Evolutionary conservation across 2,329 filamentous ascomycete genomes (phyloP).

Genomic region (Beauveria sp.): DNA sequence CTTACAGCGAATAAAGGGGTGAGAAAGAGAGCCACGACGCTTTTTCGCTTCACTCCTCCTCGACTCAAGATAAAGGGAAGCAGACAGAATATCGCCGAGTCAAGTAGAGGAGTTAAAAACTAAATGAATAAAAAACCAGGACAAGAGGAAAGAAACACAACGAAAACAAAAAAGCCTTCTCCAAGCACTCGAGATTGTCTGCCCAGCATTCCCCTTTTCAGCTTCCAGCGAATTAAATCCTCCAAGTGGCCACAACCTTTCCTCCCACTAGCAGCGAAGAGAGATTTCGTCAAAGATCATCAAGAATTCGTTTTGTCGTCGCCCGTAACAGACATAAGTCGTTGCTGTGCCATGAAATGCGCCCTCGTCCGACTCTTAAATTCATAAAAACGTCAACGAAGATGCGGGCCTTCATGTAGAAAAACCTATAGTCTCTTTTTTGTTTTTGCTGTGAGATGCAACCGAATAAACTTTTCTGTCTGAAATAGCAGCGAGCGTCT

Average conservation of each 20-base stretch:
- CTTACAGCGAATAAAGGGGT: too few relatives aligned
- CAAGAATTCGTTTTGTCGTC: not conserved
- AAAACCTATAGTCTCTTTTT: conserved; percentile 7
- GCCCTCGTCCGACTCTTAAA: not conserved
- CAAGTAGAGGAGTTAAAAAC: not conserved
- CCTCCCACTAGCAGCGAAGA: not conserved
- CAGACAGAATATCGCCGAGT: not conserved
- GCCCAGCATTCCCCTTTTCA: not conserved
- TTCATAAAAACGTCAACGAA: conserved; percentile 1
- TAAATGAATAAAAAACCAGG: not conserved
- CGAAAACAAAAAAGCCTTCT: not conserved
- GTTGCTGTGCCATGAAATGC: not conserved
- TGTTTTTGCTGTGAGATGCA: conserved; percentile 6
- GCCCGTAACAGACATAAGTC: not conserved
- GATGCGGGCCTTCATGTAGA: not conserved
- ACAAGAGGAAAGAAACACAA: not conserved
- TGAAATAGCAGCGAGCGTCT: conserved; percentile 10
- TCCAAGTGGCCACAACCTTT: not conserved
- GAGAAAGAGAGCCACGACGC: not conserved
- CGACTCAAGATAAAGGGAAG: not conserved
- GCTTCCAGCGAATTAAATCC: not conserved
- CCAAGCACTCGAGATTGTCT: not conserved
- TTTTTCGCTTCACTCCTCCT: not conserved
- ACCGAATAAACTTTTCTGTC: conserved; percentile 11
- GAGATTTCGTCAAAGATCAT: not conserved